Evolutionary conservation across 139 green algal species (phyloP).

Genomic region (Chlamydomonas eustigma): DNA sequence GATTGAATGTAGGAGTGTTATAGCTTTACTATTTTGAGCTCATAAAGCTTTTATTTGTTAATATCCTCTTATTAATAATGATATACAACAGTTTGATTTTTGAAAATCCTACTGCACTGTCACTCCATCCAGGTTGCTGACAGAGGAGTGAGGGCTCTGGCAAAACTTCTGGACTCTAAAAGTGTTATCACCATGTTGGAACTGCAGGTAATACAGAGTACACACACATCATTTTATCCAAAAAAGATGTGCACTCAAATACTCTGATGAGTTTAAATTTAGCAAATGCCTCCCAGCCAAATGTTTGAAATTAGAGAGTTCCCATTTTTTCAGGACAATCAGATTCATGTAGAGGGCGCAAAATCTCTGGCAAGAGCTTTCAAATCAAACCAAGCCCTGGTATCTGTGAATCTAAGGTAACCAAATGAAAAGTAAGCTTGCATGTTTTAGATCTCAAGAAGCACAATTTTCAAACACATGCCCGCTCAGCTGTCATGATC

Average conservation of each 20-base stretch:
- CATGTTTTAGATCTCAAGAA: background rate
- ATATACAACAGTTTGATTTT: too few relatives aligned
- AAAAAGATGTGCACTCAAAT: too few relatives aligned
- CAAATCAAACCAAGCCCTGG: conserved; percentile 40
- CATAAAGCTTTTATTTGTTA: too few relatives aligned
- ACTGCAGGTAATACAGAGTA: too few relatives aligned
- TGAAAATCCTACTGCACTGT: too few relatives aligned
- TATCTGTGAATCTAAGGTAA: conserved; percentile 47
- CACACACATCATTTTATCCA: too few relatives aligned
- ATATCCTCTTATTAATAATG: too few relatives aligned
- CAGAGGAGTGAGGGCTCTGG: conserved; percentile 64
- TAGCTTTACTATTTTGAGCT: too few relatives aligned
- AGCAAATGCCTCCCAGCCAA: too few relatives aligned
- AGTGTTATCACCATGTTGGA: conserved; percentile 58
- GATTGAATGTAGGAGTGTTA: too few relatives aligned
- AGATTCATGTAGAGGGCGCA: conserved; percentile 67
- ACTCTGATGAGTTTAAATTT: too few relatives aligned
- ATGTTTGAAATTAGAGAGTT: too few relatives aligned
- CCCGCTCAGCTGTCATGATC: background rate
- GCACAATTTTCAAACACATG: background rate
- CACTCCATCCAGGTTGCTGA: conserved; percentile 52
- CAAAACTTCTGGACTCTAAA: conserved; percentile 65
- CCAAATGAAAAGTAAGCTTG: background rate
- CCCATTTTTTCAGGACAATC: conserved; percentile 22
- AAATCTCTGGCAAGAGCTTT: conserved; percentile 63